phyloP scores from a whole-genome alignment of 805 yeast species.

The Cyberlindnera japonica region DNA sequence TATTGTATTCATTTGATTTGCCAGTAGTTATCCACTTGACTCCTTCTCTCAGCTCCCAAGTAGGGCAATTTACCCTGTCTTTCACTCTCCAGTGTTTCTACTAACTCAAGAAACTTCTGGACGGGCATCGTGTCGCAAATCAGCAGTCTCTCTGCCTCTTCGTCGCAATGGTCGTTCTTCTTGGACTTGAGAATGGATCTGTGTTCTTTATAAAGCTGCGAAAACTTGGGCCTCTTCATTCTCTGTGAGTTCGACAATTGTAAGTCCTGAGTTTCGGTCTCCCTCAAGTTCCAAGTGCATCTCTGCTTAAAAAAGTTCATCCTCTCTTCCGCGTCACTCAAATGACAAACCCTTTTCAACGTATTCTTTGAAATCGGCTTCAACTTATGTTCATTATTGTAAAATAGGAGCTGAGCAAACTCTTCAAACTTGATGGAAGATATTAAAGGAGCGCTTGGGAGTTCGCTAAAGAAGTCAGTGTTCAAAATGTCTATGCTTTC shows the following conservation, averaged over 20 bases:
- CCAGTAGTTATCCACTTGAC: background rate
- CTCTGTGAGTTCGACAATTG: constrained; percentile 2
- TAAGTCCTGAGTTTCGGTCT: background rate
- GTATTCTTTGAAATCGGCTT: background rate
- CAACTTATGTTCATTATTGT: constrained; percentile 1
- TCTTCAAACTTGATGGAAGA: constrained; percentile 5
- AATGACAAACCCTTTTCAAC: background rate
- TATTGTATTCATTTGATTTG: too few species aligned
- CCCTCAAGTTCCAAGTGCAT: constrained; percentile 2
- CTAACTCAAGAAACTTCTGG: background rate
- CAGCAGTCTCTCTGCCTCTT: background rate
- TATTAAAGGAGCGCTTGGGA: background rate
- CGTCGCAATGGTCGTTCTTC: background rate
- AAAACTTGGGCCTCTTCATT: background rate
- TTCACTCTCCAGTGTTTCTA: background rate
- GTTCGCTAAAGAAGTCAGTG: background rate
- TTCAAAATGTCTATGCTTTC: background rate
- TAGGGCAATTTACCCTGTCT: background rate
- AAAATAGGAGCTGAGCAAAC: constrained; percentile 4
- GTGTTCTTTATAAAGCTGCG: background rate
- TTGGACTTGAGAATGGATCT: constrained; percentile 8
- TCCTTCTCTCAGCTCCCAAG: background rate
- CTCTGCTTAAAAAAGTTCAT: constrained; percentile 4
- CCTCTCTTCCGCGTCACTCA: background rate
- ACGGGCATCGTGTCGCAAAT: constrained; percentile 1